Evolutionary conservation across 2,329 filamentous ascomycete genomes (phyloP).

Genomic region (Fusarium bactridioides): DNA sequence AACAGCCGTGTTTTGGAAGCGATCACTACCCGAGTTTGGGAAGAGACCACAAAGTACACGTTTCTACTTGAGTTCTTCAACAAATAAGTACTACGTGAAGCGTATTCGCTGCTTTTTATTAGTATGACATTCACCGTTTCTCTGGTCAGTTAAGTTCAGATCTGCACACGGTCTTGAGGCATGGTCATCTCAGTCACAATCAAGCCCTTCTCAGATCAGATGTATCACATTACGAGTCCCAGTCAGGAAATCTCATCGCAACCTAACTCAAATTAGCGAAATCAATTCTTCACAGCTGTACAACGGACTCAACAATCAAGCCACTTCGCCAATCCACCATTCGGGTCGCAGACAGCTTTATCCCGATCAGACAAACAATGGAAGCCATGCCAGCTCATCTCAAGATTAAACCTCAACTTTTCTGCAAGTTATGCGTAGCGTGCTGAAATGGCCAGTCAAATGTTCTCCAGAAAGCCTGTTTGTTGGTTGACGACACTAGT

Average conservation of each 20-base stretch:
- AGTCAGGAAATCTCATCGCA: background rate
- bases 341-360: background rate
- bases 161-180: no score
- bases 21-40: background rate
- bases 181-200: accelerated
- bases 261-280: accelerated
- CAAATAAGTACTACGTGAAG: background rate
- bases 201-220: background rate
- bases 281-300: background rate
- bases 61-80: background rate
- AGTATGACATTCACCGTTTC: background rate
- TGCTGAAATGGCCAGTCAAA: background rate
- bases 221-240: background rate
- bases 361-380: background rate
- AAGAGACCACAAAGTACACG: background rate
- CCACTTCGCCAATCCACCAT: background rate
- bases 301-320: background rate
- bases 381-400: background rate
- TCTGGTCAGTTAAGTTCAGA: accelerated
- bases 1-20: background rate
- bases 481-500: background rate
- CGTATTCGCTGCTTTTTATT: accelerated
- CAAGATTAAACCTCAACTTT: accelerated
- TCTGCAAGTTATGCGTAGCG: background rate
- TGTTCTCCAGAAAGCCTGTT: background rate